Base-by-base conservation (phyloP, 805 yeast species). In the Trichomonascus vanleenenianus region DNA sequence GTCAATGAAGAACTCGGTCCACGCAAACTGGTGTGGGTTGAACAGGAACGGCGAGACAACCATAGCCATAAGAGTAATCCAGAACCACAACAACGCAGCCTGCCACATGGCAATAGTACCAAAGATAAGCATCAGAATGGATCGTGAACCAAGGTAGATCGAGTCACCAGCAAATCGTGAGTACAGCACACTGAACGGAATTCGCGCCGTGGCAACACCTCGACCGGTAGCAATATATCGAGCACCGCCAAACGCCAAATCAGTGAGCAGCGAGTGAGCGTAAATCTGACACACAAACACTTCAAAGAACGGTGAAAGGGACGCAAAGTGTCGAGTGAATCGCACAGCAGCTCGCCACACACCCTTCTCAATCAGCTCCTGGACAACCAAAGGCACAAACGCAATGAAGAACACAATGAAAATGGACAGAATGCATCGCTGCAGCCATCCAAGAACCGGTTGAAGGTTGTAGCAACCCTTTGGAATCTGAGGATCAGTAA, bases 21-120 rank as follows among this genome's bases (percentile, higher is more conserved):
- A 78, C 40, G 93, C 76, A 63, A 87, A 88, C 70, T 88, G 96
- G 69, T 88, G 96, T 31, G 97, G 96, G 66, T 88, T 88, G 78
- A 85, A 88, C 42, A 88, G 62, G 60, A 85, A 83, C 56, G 97
- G 97, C 43, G 96, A 79, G 56, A 86, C 75, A 70, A 86, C 75
- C 60, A 89, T 72, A 1, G 96, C 81, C 25, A 87, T 74, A 52
- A 85, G 72, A 11, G 94, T 83, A 46, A 88, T 81, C 96, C 96
- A 88, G 75, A 88, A 88, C 95, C 96, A 88, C 47, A 88, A 68
- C 53, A 87, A 73, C 39, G 95, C 83, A 20, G 93, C 80, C 70
- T 83, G 74, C 88, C 89, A 84, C 73, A 80, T 75, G 0, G 78
- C 66, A 11, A 78, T 55, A 2, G 85, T 74, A 35, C 79, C 70